Conservation (phyloP, 768 basidiomycete genomes). For the Pluteus cervinus region DNA sequence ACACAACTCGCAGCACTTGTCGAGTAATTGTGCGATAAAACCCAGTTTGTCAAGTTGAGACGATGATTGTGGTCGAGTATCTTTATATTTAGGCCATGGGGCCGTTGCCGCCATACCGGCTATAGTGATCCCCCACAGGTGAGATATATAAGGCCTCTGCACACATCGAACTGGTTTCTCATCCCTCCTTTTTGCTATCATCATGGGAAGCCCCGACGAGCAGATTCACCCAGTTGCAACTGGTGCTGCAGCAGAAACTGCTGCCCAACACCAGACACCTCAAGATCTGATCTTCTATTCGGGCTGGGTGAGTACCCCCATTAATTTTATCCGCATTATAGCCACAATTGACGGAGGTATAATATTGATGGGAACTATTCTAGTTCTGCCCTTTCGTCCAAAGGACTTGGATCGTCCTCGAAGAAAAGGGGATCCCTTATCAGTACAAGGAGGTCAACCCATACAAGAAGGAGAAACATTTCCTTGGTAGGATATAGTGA, state of each 20-base stretch:
- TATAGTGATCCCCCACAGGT: neutral
- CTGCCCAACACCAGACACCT: conserved; percentile 42
- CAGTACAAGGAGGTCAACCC: conserved; percentile 66
- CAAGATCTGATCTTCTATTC: conserved; percentile 55
- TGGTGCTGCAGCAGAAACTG: conserved; percentile 44
- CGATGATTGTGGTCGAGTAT: conserved; percentile 15
- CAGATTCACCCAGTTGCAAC: conserved; percentile 57
- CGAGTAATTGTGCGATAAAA: no score
- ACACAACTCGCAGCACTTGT: no score
- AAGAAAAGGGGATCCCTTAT: conserved; percentile 62
- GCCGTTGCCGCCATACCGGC: no score
- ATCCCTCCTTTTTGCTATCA: neutral
- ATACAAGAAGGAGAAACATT: conserved; percentile 60
- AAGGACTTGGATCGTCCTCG: conserved; percentile 59
- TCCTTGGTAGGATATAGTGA: conserved; percentile 32
- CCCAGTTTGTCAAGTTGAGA: conserved; percentile 32
- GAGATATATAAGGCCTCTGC: conserved; percentile 1
- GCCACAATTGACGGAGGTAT: neutral
- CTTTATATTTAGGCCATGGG: no score
- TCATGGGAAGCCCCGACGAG: conserved; percentile 40
- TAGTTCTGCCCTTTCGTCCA: conserved; percentile 59
- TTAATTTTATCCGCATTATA: neutral
- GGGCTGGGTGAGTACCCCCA: conserved; percentile 43
- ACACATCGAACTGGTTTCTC: neutral
- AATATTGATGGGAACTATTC: conserved; percentile 6